Evolutionary conservation across 768 basidiomycete species (phyloP).

Genomic region (Crepidotus variabilis): DNA sequence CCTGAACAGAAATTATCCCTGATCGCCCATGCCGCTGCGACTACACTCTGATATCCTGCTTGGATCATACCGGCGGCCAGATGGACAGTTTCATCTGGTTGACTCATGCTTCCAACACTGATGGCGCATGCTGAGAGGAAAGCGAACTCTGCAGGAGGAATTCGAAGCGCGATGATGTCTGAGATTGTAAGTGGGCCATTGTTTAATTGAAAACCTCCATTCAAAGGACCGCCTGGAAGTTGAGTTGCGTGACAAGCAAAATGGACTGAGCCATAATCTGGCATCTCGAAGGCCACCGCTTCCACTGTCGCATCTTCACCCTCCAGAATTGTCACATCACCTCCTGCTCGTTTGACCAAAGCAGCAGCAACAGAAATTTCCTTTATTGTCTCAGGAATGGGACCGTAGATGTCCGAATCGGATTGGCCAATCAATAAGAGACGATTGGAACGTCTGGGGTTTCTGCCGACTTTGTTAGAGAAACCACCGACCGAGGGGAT

Average conservation of each 20-base stretch:
- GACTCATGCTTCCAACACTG: constrained; percentile 21
- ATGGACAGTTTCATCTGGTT: constrained; percentile 34
- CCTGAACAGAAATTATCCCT: neutral
- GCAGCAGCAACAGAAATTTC: neutral
- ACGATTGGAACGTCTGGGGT: neutral
- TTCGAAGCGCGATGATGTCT: constrained; percentile 15
- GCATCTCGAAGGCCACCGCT: constrained; percentile 4
- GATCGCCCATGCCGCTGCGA: constrained; percentile 7
- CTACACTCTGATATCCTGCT: constrained; percentile 11
- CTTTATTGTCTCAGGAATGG: constrained; percentile 2
- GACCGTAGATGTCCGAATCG: constrained; percentile 2
- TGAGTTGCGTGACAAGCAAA: constrained; percentile 36
- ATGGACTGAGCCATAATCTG: constrained; percentile 21
- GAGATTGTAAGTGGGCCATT: constrained; percentile 18
- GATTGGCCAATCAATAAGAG: constrained; percentile 10
- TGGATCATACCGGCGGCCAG: constrained; percentile 34
- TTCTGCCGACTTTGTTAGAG: neutral
- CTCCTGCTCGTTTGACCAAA: neutral
- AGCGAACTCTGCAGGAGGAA: constrained; percentile 26
- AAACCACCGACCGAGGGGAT: constrained; percentile 15
- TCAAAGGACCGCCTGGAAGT: constrained; percentile 19
- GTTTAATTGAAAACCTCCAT: constrained; percentile 21
- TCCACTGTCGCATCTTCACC: constrained; percentile 7
- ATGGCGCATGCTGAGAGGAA: constrained; percentile 43
- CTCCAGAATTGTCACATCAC: constrained; percentile 4